Conservation (phyloP, 2,329 filamentous ascomycete genomes). For the Arthrobotrys megalospora region DNA sequence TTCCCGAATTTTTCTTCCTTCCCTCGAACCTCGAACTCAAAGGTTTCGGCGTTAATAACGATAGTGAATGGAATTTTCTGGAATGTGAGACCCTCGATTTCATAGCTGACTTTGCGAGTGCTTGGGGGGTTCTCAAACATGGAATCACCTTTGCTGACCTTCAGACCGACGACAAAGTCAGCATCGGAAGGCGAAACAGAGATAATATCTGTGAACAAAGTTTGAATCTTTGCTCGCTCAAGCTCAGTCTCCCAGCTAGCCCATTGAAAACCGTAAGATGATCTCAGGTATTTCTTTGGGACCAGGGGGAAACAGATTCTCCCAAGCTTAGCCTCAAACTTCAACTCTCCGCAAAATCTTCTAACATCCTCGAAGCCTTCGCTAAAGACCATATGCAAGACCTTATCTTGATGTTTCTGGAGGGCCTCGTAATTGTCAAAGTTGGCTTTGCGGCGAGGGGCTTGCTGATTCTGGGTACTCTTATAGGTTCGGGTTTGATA, state of each 20-base stretch:
- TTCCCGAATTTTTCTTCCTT: constrained; percentile 61
- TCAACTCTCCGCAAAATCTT: constrained; percentile 57
- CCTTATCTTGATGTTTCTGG: constrained; percentile 25
- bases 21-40: constrained; percentile 61
- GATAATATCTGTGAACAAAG: constrained; percentile 56
- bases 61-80: constrained; percentile 51
- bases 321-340: constrained; percentile 59
- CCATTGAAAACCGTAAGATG: constrained; percentile 52
- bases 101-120: constrained; percentile 41
- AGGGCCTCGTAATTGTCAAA: constrained; percentile 36
- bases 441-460: constrained; percentile 30
- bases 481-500: constrained; percentile 46
- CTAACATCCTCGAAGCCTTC: constrained; percentile 58
- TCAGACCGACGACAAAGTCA: constrained; percentile 59
- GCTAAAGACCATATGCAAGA: constrained; percentile 43
- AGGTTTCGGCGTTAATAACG: constrained; percentile 62
- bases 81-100: constrained; percentile 53
- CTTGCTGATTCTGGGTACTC: constrained; percentile 48
- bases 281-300: constrained; percentile 53
- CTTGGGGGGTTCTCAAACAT: constrained; percentile 65
- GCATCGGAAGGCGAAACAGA: constrained; percentile 58
- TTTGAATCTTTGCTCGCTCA: constrained; percentile 25
- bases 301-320: constrained; percentile 54
- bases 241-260: constrained; percentile 48
- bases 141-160: constrained; percentile 66